A percentile compares a stretch with the other conserved stretches of the same genome.
These are phyloP conservation scores for Colletotrichum truncatum DNA, from an alignment of 2,329 filamentous ascomycete genomes.

Conservation along the genomic window DNA sequence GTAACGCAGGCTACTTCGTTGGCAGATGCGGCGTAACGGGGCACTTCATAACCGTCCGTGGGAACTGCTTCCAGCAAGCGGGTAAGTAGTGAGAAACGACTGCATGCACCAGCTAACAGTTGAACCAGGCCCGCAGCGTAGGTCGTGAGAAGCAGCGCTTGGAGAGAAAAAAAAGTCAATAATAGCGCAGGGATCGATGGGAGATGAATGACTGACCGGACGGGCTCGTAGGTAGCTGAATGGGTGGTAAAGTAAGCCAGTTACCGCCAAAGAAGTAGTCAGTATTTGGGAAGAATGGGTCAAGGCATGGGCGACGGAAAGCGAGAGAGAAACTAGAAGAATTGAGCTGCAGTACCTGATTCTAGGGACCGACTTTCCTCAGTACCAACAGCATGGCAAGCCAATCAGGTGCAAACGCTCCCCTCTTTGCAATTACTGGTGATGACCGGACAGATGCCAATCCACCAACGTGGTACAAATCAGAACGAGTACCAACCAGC, in stretches of 20 bases:
- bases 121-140: not conserved
- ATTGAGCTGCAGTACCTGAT: not conserved
- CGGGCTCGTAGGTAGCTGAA: not conserved
- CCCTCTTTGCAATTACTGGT: not conserved
- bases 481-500: slow-evolving; percentile 11
- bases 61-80: not conserved
- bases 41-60: not conserved
- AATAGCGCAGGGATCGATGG: not conserved
- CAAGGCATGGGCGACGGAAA: not conserved
- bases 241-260: not conserved
- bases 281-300: not conserved
- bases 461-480: slow-evolving; percentile 2
- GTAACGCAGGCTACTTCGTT: not conserved
- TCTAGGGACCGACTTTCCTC: not conserved
- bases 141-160: no score
- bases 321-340: not conserved
- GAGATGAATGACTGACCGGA: not conserved
- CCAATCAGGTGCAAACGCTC: slow-evolving; percentile 1
- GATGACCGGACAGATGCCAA: not conserved
- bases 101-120: not conserved
- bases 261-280: not conserved
- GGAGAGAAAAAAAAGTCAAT: no score
- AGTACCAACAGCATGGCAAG: slow-evolving; percentile 14
- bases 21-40: not conserved
- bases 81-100: not conserved